Percentiles rank a stretch among this genome's conserved stretches.
Evolutionary conservation across 345 rosid species (phyloP).

Genomic region (Boechera stricta): DNA sequence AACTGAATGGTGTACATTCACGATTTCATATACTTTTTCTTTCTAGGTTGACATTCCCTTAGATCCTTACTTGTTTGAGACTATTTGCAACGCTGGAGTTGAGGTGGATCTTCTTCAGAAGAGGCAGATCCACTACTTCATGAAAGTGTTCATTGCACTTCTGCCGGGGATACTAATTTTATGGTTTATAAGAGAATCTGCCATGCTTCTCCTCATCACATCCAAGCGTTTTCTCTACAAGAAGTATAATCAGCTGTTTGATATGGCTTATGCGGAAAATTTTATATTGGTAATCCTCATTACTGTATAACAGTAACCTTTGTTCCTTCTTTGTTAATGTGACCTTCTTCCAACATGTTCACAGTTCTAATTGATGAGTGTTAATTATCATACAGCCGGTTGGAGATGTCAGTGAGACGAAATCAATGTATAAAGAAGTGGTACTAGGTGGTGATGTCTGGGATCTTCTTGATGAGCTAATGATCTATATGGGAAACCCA

Average conservation of each 20-base stretch:
- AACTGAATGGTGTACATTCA: conserved; percentile 33
- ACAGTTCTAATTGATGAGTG: conserved; percentile 22
- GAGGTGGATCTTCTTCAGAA: conserved; percentile 97
- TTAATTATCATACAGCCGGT: conserved; percentile 69
- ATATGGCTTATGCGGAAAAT: conserved; percentile 93
- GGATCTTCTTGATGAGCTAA: conserved; percentile 97
- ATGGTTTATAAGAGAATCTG: conserved; percentile 81
- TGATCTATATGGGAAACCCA: conserved; percentile 94
- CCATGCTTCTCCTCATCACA: conserved; percentile 78
- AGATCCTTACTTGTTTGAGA: conserved; percentile 91
- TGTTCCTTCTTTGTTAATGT: not conserved
- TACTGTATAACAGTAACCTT: conserved; percentile 15
- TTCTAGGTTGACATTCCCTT: conserved; percentile 90
- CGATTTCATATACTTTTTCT: conserved; percentile 30
- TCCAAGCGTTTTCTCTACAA: conserved; percentile 85
- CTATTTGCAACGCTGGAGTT: conserved; percentile 79
- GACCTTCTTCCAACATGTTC: conserved; percentile 35
- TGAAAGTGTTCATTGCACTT: conserved; percentile 81
- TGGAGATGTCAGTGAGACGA: conserved; percentile 86
- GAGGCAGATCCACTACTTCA: conserved; percentile 84
- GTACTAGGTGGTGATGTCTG: conserved; percentile 98
- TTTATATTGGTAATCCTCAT: conserved; percentile 74
- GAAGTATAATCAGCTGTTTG: conserved; percentile 86
- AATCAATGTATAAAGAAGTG: conserved; percentile 91
- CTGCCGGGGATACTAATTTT: conserved; percentile 80